Evolutionary conservation across 306 rosid species (phyloP), one percentile per base, ranked within the genome.

Genomic region (Cucumis hystrix): DNA sequence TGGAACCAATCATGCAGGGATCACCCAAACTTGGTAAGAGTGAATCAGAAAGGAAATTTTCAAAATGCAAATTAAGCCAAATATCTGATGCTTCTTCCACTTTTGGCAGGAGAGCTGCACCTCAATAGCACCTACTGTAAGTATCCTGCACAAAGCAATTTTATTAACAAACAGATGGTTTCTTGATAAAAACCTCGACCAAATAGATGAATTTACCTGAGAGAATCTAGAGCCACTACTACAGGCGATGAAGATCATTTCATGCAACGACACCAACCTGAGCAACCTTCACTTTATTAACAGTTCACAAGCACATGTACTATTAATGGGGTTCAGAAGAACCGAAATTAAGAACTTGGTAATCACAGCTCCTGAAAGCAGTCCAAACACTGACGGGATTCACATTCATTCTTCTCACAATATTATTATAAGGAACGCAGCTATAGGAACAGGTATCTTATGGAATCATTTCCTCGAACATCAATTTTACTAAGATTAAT

Each of bases 1-100:
- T 85, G 88, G 88, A 61, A 43, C 61, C 86, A 85, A 35, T 83
- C 86, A n/a, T 85, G 86, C 81, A 83, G 67, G 41, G 18, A 83
- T 72, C 84, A 83, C 41, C 84, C 86, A 10, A 15, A 17, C 51
- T 33, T 82, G 86, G 88, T 80, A 78, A 74, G 20, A 74, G 20
- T 62, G 17, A 65, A 65, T 60, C 37, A 60, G 39, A 60, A 11
- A 13, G 13, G 39, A 60, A 1, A 60, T 12, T 28, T 25, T 23
- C 66, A 23, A 25, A 23, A 25, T 60, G 66, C 66, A 60, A 23
- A 60, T 28, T 47, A 47, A 60, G 14, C 12, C 18, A 33, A n/a
- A 13, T 30, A 40, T 23, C 30, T 75, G 2, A 59, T 55, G 41
- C 11, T 40, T 18, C 47, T 18, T 65, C 72, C 10, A 39, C 18